These are phyloP conservation scores for Arthromyces matolae DNA, from an alignment of 768 basidiomycete species.

Conservation along the genomic window DNA sequence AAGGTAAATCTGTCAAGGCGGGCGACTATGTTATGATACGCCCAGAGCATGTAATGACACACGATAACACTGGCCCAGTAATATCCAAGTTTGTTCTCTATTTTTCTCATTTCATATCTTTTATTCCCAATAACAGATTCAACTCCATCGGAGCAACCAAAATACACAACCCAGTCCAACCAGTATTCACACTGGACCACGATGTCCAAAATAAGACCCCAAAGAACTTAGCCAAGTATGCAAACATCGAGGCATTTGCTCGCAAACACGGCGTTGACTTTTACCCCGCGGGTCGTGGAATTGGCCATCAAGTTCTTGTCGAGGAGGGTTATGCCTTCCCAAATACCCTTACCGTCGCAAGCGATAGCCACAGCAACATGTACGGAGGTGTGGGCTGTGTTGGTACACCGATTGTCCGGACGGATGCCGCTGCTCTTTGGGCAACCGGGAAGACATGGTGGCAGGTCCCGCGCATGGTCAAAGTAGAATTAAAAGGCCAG, in stretches of 20 bases:
- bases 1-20: slow-evolving; percentile 76
- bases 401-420: slow-evolving; percentile 95
- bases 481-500: slow-evolving; percentile 82
- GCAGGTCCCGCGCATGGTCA: slow-evolving; percentile 97
- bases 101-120: background rate
- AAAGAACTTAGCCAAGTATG: slow-evolving; percentile 91
- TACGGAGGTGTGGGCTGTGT: slow-evolving; percentile 98
- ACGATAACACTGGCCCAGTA: slow-evolving; percentile 97
- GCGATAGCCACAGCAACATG: slow-evolving; percentile 97
- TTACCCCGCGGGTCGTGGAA: slow-evolving; percentile 95
- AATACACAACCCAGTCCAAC: slow-evolving; percentile 76
- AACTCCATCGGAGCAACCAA: slow-evolving; percentile 88
- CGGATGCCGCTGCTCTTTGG: slow-evolving; percentile 94
- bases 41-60: slow-evolving; percentile 97
- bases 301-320: slow-evolving; percentile 95
- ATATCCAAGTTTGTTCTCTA: slow-evolving; percentile 78
- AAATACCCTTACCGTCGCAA: slow-evolving; percentile 90
- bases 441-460: slow-evolving; percentile 99
- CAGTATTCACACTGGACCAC: slow-evolving; percentile 96
- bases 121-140: slow-evolving; percentile 53
- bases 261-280: slow-evolving; percentile 85
- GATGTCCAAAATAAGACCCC: slow-evolving; percentile 94
- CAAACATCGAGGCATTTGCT: slow-evolving; percentile 87
- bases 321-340: slow-evolving; percentile 99
- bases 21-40: slow-evolving; percentile 99